Evolutionary conservation across 2,329 filamentous ascomycete genomes (phyloP).

Genomic region (Claviceps pazoutovae): DNA sequence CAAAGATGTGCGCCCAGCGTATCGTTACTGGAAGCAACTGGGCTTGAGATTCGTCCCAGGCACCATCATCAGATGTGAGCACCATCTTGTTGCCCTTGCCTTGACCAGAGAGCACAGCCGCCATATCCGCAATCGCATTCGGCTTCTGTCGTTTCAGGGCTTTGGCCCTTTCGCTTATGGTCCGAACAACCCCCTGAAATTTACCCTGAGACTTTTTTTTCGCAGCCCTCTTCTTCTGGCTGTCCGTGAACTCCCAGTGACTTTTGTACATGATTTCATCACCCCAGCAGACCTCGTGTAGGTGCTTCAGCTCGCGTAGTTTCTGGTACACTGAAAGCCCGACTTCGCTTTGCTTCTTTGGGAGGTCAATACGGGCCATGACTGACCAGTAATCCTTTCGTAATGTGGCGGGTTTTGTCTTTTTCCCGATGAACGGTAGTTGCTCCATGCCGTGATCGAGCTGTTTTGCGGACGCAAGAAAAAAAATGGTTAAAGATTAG

Average conservation of each 20-base stretch:
- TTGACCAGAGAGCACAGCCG: slow-evolving; percentile 37
- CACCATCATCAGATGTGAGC: slow-evolving; percentile 9
- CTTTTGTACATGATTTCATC: slow-evolving; percentile 30
- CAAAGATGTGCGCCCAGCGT: slow-evolving; percentile 36
- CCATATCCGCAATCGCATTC: slow-evolving; percentile 50
- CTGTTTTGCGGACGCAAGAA: slow-evolving; percentile 9
- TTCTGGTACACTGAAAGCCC: slow-evolving; percentile 48
- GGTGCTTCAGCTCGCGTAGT: slow-evolving; percentile 48
- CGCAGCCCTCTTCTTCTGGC: slow-evolving; percentile 20
- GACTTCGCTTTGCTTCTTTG: slow-evolving; percentile 33
- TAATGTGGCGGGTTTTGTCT: slow-evolving; percentile 46
- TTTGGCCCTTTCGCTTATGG: slow-evolving; percentile 30
- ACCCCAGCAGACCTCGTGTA: slow-evolving; percentile 50
- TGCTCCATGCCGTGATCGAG: slow-evolving; percentile 36
- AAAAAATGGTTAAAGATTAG: not conserved
- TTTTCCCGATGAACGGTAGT: slow-evolving; percentile 54
- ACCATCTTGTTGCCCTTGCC: slow-evolving; percentile 37
- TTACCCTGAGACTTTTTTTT: slow-evolving; percentile 17
- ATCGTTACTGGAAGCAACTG: slow-evolving; percentile 29
- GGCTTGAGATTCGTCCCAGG: not conserved
- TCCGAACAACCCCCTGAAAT: slow-evolving; percentile 21
- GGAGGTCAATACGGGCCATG: slow-evolving; percentile 46
- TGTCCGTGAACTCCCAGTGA: slow-evolving; percentile 19
- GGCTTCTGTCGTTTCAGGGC: slow-evolving; percentile 46
- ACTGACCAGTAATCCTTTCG: slow-evolving; percentile 56